Percentiles rank a stretch among this genome's conserved stretches.
These are phyloP conservation scores for Narthecium ossifragum DNA, from an alignment of 106 monocot species.

Conservation along the genomic window DNA sequence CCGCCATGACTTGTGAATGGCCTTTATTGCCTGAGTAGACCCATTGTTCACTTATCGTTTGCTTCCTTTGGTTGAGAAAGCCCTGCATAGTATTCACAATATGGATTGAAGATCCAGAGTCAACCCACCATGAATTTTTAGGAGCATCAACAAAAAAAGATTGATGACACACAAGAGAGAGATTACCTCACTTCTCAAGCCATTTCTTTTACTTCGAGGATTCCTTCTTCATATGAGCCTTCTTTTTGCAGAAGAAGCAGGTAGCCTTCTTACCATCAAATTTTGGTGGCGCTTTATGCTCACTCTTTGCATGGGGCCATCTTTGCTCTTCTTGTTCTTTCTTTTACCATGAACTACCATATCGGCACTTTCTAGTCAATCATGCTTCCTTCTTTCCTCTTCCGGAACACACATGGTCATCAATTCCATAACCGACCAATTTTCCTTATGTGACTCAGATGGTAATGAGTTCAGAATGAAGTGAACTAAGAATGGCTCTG, in stretches of 20 bases:
- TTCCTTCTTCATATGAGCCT: constrained; percentile 9
- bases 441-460: not conserved
- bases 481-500: constrained; percentile 14
- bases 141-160: constrained; percentile 14
- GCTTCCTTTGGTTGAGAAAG: not conserved
- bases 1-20: too few species aligned
- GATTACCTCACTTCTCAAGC: constrained; percentile 19
- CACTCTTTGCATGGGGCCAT: too few species aligned
- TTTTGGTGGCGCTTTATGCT: not conserved
- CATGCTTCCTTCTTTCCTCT: constrained; percentile 7
- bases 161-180: constrained; percentile 14
- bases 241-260: constrained; percentile 10
- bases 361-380: constrained; percentile 3
- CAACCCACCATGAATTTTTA: constrained; percentile 17
- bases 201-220: constrained; percentile 5
- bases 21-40: too few species aligned
- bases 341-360: not conserved
- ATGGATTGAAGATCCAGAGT: constrained; percentile 19
- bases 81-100: constrained; percentile 17
- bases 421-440: constrained; percentile 9
- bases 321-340: not conserved
- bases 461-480: constrained; percentile 9
- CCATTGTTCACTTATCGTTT: too few species aligned
- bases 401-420: constrained; percentile 19
- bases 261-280: not conserved